Base-by-base conservation (phyloP, 2,329 filamentous ascomycete species). In the Plectosphaerella sp. region DNA sequence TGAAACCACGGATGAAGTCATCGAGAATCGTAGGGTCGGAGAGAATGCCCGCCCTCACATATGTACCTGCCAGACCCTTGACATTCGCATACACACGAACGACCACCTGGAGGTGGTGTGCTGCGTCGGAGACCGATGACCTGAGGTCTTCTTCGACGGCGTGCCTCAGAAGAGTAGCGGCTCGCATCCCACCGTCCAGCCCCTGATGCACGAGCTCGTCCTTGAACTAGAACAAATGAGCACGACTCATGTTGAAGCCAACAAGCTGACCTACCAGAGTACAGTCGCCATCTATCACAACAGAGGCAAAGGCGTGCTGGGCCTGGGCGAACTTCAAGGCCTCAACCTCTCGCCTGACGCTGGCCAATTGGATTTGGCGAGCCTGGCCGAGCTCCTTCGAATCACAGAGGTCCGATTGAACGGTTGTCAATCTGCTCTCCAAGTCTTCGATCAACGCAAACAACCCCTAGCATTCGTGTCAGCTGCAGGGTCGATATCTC, bases 1-100 rank as follows among this genome's bases (percentile, higher is more conserved):
- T 74, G 60, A 74, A 73, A 0, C 70, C 72, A 16, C 67, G 67
- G 14, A 72, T 63, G 52, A 74, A 75, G 2, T 61, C 57, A 20
- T 58, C 52, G 39, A 74, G 57, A 1, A 56, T 54, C 7, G 56
- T 54, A 4, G 57, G 45, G 10, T 62, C 52, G 10, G 49, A 36
- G 12, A 72, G 39, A 9, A 70, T 58, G 2, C 56, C 56, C 10
- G 52, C 52, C 35, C 66, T 60, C 18, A 55, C 59, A 53, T 73
- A 74, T 14, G 58, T 60, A 45, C 63, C 67, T 36, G 60, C 59
- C 11, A 74, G 58, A 1, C 70, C 71, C 33, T 57, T 58, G 9
- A 69, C 49, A 51, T 73, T 73, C 35, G 68, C 68, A 55, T 67
- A 74, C 2, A 73, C 64, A 7, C 67, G 67, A 39, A 72, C 58